Base-by-base conservation (phyloP, 352 stramenopile genomes). In the Globisporangium canariense region DNA sequence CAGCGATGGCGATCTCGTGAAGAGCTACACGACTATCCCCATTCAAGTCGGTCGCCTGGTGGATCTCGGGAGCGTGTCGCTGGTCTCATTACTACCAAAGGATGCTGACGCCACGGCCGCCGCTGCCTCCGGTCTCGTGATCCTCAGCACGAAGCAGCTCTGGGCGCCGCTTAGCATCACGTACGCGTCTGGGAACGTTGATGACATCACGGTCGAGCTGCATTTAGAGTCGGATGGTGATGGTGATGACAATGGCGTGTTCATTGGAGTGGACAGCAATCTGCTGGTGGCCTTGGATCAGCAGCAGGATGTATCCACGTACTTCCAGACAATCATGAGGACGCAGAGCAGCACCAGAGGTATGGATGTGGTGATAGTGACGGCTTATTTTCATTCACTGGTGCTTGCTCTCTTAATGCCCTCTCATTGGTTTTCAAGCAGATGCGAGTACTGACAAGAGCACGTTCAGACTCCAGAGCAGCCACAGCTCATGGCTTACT, bases 221-320 rank as follows among this genome's bases (percentile, higher is more conserved):
- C 57, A 69, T 25, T 62, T 67, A 13, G 46, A 32, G 4, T 45
- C 64, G 22, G 30, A 36, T 28, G 45, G n/a, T 18, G 51, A 70
- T 40, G 20, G 32, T 53, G 16, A 13, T 18, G 34, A 62, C 38
- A 52, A 70, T 36, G 65, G 68, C 2, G 65, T 68, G 58, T 30
- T 79, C 22, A 11, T 79, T 34, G 69, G 66, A 7, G 43, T 79
- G 13, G 69, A 70, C 30, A 49, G 14, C 56, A 40, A 49, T 18
- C 16, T 25, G 14, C 40, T 34, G 4, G 25, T 58, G 46, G 25
- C 36, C 4, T 30, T 22, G 16, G 22, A 46, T 4, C 43, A 32
- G 7, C 25, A 20, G 13, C 18, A 55, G 20, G 25, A 60, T 11
- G 32, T 20, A 14, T 49, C 20, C 20, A 47, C 56, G 16, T 60